Evolutionary conservation across 352 stramenopile genomes (phyloP).

Genomic region (Phytophthora rubi): DNA sequence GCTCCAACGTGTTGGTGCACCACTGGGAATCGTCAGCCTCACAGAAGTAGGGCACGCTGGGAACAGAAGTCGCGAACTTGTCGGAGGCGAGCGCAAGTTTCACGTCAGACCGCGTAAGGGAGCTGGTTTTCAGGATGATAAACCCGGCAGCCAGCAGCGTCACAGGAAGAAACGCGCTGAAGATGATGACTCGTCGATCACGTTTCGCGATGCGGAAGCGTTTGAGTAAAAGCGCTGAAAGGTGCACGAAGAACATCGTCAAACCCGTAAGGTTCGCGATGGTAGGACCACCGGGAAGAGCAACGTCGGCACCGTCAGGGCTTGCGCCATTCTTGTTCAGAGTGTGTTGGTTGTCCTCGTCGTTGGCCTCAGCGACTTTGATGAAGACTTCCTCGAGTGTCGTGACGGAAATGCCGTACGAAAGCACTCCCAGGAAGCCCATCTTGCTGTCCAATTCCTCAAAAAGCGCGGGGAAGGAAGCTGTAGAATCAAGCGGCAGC

Average conservation of each 20-base stretch:
- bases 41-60: constrained; percentile 56
- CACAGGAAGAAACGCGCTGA: constrained; percentile 75
- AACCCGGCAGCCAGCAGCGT: constrained; percentile 86
- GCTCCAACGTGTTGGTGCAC: constrained; percentile 51
- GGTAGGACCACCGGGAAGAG: constrained; percentile 9
- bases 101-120: constrained; percentile 51
- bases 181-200: constrained; percentile 92
- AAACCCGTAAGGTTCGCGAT: constrained; percentile 36
- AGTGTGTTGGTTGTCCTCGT: constrained; percentile 63
- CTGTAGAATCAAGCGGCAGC: constrained; percentile 62
- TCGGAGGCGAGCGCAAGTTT: constrained; percentile 53
- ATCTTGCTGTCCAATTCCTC: constrained; percentile 62
- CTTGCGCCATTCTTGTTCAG: constrained; percentile 42
- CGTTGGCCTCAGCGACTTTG: constrained; percentile 76
- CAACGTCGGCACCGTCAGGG: not conserved
- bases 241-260: constrained; percentile 83
- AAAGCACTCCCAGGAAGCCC: constrained; percentile 48
- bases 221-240: constrained; percentile 90
- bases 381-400: constrained; percentile 92
- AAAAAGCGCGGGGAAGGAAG: constrained; percentile 74
- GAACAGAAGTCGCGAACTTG: constrained; percentile 31
- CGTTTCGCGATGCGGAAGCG: constrained; percentile 89
- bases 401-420: constrained; percentile 91
- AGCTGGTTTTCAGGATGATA: constrained; percentile 69
- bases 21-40: constrained; percentile 52